Conservation (phyloP, 192 early-diverging fungal species). For the Umbelopsis sp. region DNA sequence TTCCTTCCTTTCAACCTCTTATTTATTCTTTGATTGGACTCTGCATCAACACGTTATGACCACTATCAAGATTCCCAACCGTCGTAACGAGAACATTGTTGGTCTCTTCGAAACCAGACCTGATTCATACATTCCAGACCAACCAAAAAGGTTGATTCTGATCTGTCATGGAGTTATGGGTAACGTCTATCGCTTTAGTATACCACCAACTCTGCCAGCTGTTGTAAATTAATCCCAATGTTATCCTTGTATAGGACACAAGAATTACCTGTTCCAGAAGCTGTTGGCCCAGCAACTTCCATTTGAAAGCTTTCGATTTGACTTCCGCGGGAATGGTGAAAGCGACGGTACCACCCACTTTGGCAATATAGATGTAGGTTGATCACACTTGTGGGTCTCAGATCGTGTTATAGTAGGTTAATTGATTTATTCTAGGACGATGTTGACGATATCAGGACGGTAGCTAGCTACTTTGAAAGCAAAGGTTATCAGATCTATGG, state of each 20-base stretch:
- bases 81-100: constrained; percentile 23
- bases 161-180: constrained; percentile 36
- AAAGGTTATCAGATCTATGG: constrained; percentile 37
- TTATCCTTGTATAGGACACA: constrained; percentile 32
- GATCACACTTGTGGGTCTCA: neutral
- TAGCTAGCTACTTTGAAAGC: constrained; percentile 32
- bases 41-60: constrained; percentile 19
- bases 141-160: constrained; percentile 23
- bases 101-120: constrained; percentile 31
- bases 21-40: no score
- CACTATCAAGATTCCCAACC: constrained; percentile 25
- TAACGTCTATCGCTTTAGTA: neutral
- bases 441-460: constrained; percentile 31
- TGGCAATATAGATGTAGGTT: constrained; percentile 33
- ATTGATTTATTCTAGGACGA: constrained; percentile 24
- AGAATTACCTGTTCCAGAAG: constrained; percentile 41
- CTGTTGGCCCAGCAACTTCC: constrained; percentile 37
- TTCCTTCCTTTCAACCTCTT: no score
- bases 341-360: constrained; percentile 32
- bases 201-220: neutral
- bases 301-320: constrained; percentile 41
- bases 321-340: constrained; percentile 44
- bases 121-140: neutral
- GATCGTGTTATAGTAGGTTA: neutral
- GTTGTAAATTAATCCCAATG: neutral